A percentile compares a stretch with the other conserved stretches of the same genome.
Evolutionary conservation across 192 early-diverging fungal species (phyloP).

Genomic region (Borealophlyctis nickersoniae): DNA sequence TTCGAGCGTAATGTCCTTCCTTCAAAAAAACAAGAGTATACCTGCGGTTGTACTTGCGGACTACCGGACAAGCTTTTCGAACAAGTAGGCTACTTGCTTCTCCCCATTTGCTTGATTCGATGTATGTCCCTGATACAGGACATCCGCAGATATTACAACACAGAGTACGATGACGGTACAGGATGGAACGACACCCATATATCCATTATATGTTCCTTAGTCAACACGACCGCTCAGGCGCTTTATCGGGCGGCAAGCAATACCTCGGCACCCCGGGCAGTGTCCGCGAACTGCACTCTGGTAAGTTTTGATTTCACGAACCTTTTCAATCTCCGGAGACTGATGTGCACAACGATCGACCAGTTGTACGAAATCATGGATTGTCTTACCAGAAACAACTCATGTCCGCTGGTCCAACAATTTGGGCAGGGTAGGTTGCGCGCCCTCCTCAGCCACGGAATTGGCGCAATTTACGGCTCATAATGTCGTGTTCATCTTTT

Average conservation of each 20-base stretch:
- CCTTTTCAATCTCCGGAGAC: too few species aligned
- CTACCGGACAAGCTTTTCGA: slow-evolving; percentile 53
- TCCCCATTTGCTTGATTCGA: slow-evolving; percentile 13
- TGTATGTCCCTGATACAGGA: too few species aligned
- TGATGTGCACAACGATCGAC: neutral
- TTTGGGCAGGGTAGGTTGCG: slow-evolving; percentile 1
- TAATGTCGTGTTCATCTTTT: too few species aligned
- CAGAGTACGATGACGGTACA: slow-evolving; percentile 59
- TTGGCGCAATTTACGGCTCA: too few species aligned
- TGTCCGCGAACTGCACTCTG: slow-evolving; percentile 55
- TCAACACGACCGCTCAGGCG: slow-evolving; percentile 53
- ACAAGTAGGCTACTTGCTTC: slow-evolving; percentile 33
- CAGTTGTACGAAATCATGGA: slow-evolving; percentile 44
- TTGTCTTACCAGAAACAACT: slow-evolving; percentile 66
- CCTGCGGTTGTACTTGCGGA: slow-evolving; percentile 64
- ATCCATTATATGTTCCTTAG: slow-evolving; percentile 56
- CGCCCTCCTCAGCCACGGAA: too few species aligned
- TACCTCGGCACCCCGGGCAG: slow-evolving; percentile 33
- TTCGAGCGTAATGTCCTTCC: slow-evolving; percentile 67
- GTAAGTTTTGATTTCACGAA: slow-evolving; percentile 22
- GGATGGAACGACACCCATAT: slow-evolving; percentile 35
- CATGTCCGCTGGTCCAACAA: slow-evolving; percentile 39
- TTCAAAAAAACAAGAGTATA: slow-evolving; percentile 56
- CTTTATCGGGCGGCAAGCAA: slow-evolving; percentile 53
- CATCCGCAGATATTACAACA: slow-evolving; percentile 56